Conservation (phyloP, 2,329 filamentous ascomycete species). For the Zasmidium angulare region DNA sequence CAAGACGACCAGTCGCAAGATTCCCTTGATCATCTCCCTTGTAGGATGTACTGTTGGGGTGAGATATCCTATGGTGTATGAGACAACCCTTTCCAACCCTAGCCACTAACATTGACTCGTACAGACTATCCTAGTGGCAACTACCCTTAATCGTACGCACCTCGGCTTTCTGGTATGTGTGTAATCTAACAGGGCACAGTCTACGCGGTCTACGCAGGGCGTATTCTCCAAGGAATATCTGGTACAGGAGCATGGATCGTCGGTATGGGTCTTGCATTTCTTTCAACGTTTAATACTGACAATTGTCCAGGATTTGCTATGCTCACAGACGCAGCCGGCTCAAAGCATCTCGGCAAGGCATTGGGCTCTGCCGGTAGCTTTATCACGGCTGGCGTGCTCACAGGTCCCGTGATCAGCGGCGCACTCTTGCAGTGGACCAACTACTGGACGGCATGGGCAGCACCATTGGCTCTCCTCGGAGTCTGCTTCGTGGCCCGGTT, state of each 20-base stretch:
- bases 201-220: conserved; percentile 16
- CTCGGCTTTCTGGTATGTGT: background rate
- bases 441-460: conserved; percentile 21
- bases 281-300: background rate
- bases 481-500: conserved; percentile 18
- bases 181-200: background rate
- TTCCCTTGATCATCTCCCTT: conserved; percentile 17
- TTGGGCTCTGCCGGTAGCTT: conserved; percentile 16
- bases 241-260: conserved; percentile 20
- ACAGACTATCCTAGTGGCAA: conserved; percentile 12
- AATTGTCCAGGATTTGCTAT: conserved; percentile 9
- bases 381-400: conserved; percentile 16
- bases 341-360: conserved; percentile 16
- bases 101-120: too few relatives aligned
- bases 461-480: conserved; percentile 15
- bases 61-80: too few relatives aligned
- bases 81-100: too few relatives aligned
- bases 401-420: conserved; percentile 15
- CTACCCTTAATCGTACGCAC: conserved; percentile 1
- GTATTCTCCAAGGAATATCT: conserved; percentile 17
- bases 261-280: conserved; percentile 8
- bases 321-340: conserved; percentile 17
- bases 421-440: conserved; percentile 14
- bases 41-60: conserved; percentile 12
- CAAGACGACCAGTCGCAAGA: conserved; percentile 13